Base-by-base conservation (phyloP, 2,329 filamentous ascomycete genomes). In the Colletotrichum noveboracense region DNA sequence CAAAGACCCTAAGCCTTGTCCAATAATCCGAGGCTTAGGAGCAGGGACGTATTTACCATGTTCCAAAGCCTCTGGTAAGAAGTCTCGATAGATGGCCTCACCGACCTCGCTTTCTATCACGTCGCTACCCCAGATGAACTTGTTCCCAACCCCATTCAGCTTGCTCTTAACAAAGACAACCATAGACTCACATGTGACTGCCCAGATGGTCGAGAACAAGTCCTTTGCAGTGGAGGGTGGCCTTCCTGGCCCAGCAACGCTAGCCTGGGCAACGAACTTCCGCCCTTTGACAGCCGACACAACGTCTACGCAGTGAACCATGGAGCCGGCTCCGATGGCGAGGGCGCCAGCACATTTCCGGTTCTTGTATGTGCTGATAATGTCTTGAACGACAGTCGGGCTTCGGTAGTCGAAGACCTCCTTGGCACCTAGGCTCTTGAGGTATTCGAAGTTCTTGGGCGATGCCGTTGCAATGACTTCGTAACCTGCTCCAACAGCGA, bases 341-440 rank as follows among this genome's bases (percentile, higher is more conserved):
- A 77, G 67, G 13, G 73, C 74, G 18, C 80, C 80, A 21, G 70
- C 78, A 16, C 69, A 74, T 2, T 14, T 80, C 0, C 73, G 70
- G 12, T 79, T 80, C 9, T 81, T 74, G 4, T 84, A 80, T 2
- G 79, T 78, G 5, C 78, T 79, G 3, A 87, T 36, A 0, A 88
- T 48, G 5, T 87, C 83, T 3, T 80, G 66, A 0, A 82, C 80
- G 1, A 83, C 79, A 2, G 78, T 80, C 1, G 79, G 72, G 34
- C 79, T 81, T 7, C 82, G 84, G 78, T 90, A 88, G 78, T 89
- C 88, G 61, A 88, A 88, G 0, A 85, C 85, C 3, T 84, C 78
- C 13, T 76, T 80, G 3, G 87, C 87, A 1, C 89, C 89, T 0
- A 90, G 83, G 14, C 78, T 77, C 77, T 84, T 86, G 18, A 87